phyloP scores from a whole-genome alignment of 768 basidiomycete species.

The Melanogaster broomeanus region DNA sequence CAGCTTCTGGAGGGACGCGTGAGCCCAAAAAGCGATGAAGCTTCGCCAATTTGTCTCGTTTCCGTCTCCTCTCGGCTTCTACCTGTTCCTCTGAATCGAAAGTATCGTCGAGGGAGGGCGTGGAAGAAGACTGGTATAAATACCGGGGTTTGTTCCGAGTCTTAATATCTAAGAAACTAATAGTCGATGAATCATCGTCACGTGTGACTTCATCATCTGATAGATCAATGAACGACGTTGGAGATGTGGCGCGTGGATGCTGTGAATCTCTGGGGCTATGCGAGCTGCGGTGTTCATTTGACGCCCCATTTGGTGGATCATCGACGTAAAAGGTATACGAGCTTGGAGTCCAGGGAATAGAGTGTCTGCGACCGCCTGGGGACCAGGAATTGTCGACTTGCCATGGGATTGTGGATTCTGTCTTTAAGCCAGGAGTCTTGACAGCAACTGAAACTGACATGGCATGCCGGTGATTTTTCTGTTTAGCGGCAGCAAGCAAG shows the following conservation, averaged over 20 bases:
- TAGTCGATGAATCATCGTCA: constrained; percentile 34
- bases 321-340: constrained; percentile 36
- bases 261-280: constrained; percentile 13
- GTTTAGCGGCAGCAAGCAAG: constrained; percentile 28
- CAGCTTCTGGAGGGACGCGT: constrained; percentile 68
- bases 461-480: constrained; percentile 31
- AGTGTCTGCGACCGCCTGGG: constrained; percentile 48
- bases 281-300: constrained; percentile 4
- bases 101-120: constrained; percentile 49
- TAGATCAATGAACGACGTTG: constrained; percentile 60
- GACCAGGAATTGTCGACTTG: constrained; percentile 34
- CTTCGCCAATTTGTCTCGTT: constrained; percentile 76
- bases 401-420: constrained; percentile 34
- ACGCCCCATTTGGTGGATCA: constrained; percentile 3
- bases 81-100: constrained; percentile 52
- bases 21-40: constrained; percentile 88
- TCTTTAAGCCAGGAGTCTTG: constrained; percentile 15
- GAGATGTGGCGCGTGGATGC: constrained; percentile 23
- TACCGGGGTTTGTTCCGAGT: constrained; percentile 19
- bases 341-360: constrained; percentile 53
- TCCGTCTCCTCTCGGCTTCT: constrained; percentile 65
- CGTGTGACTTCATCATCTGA: constrained; percentile 56
- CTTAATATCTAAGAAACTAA: constrained; percentile 31
- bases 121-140: constrained; percentile 39
- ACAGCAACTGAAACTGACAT: constrained; percentile 30